Percentiles rank a stretch among this genome's conserved stretches.
These are phyloP conservation scores for Paramecium biaurelia DNA, from an alignment of 73 alveolate genomes.

Conservation along the genomic window DNA sequence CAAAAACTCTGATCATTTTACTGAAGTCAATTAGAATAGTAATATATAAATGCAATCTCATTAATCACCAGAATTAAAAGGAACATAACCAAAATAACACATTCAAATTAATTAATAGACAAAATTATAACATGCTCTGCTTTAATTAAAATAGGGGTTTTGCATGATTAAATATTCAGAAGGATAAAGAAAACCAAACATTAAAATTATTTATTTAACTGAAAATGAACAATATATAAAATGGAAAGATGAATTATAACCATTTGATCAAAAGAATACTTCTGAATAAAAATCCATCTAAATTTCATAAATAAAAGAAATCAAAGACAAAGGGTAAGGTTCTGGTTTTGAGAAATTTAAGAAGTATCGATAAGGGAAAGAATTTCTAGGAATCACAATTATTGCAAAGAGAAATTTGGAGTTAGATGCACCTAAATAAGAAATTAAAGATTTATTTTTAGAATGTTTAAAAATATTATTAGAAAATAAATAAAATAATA, in stretches of 20 bases:
- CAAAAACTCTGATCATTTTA: background rate
- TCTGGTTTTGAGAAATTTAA: constrained; percentile 3
- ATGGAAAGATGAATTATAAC: constrained; percentile 34
- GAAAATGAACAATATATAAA: background rate
- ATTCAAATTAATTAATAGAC: background rate
- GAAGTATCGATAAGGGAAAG: constrained; percentile 28
- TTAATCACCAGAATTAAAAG: background rate
- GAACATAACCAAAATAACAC: background rate
- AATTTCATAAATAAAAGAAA: background rate
- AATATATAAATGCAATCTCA: background rate
- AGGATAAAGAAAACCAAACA: constrained; percentile 2
- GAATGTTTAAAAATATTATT: background rate
- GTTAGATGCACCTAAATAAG: constrained; percentile 21
- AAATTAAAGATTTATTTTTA: background rate
- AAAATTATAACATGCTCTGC: background rate
- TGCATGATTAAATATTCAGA: constrained; percentile 21
- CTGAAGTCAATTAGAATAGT: background rate
- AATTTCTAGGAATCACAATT: background rate
- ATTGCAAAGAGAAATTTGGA: background rate
- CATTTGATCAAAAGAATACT: background rate
- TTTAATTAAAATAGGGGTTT: constrained; percentile 4
- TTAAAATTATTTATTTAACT: constrained; percentile 1
- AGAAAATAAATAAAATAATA: background rate
- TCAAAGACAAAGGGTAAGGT: background rate
- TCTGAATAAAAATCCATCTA: background rate